phyloP scores from a whole-genome alignment of 352 stramenopile species.

The Pythium biforme region DNA sequence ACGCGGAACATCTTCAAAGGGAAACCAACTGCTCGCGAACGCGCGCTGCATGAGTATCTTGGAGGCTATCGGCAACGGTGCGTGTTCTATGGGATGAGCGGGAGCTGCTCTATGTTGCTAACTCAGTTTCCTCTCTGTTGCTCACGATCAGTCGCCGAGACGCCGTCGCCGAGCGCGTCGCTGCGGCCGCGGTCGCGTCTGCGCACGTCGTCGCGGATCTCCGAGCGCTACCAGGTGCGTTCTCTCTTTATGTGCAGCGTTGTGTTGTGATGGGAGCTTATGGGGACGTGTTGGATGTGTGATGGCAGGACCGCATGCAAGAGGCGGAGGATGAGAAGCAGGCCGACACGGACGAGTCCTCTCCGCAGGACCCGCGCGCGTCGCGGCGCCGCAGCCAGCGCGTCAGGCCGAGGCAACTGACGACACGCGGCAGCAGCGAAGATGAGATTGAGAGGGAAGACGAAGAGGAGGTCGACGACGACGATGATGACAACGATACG shows the following conservation, averaged over 20 bases:
- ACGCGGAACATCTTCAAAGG: too few species aligned
- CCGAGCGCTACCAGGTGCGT: constrained; percentile 16
- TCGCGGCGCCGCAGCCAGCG: constrained; percentile 8
- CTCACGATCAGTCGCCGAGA: constrained; percentile 19
- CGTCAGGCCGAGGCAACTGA: constrained; percentile 2
- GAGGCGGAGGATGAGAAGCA: constrained; percentile 8
- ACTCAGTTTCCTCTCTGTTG: not conserved
- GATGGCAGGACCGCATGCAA: constrained; percentile 16
- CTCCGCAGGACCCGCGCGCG: constrained; percentile 7
- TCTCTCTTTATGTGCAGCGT: not conserved
- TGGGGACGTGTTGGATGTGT: not conserved
- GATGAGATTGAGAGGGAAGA: constrained; percentile 9
- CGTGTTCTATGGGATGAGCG: not conserved
- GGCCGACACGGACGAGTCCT: constrained; percentile 19
- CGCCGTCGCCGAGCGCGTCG: constrained; percentile 22
- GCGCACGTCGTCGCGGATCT: constrained; percentile 15
- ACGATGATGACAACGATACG: constrained; percentile 5
- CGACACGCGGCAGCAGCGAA: constrained; percentile 4
- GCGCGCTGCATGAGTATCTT: constrained; percentile 21
- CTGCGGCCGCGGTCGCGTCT: constrained; percentile 22
- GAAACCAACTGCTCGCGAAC: not conserved
- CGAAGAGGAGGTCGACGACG: constrained; percentile 1
- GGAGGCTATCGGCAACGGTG: constrained; percentile 23
- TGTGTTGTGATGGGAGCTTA: not conserved
- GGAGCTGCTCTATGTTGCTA: not conserved